Evolutionary conservation across 169 alveolate genomes (phyloP).

Genomic region (Cryptosporidium baileyi): DNA sequence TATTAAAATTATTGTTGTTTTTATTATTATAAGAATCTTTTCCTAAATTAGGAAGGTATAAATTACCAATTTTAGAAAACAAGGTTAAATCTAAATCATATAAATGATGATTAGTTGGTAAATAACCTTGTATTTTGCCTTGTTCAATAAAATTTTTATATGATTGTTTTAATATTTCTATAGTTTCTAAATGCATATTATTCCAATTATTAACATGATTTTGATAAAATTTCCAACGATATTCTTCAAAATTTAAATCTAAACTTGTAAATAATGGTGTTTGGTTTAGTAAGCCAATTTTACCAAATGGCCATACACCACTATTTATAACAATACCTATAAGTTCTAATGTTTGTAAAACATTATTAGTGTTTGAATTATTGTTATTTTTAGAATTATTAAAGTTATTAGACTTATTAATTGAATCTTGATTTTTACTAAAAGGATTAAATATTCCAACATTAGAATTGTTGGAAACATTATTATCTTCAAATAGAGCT

Average conservation of each 20-base stretch:
- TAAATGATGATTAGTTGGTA: conserved; percentile 8
- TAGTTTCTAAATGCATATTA: conserved; percentile 12
- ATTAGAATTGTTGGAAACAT: neutral
- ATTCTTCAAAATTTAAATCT: conserved; percentile 47
- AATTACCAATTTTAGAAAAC: conserved; percentile 44
- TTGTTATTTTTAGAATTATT: neutral
- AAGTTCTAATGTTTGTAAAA: conserved; percentile 30
- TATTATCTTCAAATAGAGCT: neutral
- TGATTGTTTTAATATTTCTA: neutral
- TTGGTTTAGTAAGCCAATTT: conserved; percentile 31
- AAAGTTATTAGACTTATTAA: neutral
- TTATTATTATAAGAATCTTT: neutral
- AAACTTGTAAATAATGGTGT: conserved; percentile 18
- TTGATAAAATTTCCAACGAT: conserved; percentile 54
- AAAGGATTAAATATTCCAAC: neutral
- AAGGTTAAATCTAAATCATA: conserved; percentile 27
- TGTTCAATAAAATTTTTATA: conserved; percentile 13
- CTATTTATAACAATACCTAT: conserved; percentile 46
- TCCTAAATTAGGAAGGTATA: conserved; percentile 44
- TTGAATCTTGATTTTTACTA: neutral
- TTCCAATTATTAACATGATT: conserved; percentile 8
- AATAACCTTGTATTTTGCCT: neutral
- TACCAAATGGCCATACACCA: conserved; percentile 69
- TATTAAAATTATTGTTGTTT: neutral
- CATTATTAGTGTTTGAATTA: neutral